phyloP scores from a whole-genome alignment of 352 stramenopile genomes.

The Blastocystis sp. region DNA sequence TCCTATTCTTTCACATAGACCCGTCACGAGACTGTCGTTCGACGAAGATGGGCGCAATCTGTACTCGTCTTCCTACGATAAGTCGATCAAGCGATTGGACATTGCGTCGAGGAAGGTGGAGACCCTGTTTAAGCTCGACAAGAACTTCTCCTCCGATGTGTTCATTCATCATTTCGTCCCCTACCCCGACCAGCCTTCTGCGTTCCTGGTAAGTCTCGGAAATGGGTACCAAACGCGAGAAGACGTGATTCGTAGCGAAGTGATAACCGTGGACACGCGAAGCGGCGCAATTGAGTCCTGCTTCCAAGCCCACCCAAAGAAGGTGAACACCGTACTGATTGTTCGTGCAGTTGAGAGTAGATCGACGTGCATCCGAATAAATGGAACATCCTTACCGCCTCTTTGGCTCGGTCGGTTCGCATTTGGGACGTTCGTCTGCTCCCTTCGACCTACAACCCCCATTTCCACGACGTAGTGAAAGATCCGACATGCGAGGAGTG shows the following conservation, averaged over 20 bases:
- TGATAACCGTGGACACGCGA: conserved; percentile 16
- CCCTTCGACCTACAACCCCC: background rate
- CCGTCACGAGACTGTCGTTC: conserved; percentile 27
- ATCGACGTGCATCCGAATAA: conserved; percentile 22
- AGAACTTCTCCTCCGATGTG: conserved; percentile 11
- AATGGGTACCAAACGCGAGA: background rate
- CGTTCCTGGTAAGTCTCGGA: conserved; percentile 42
- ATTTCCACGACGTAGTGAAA: conserved; percentile 19
- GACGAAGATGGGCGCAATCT: conserved; percentile 7
- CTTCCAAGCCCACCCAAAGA: conserved; percentile 66
- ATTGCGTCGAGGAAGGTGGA: conserved; percentile 33
- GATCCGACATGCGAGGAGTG: conserved; percentile 12
- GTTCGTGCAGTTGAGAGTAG: background rate
- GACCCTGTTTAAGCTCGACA: conserved; percentile 32
- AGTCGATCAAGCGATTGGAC: conserved; percentile 45
- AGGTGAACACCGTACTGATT: conserved; percentile 40
- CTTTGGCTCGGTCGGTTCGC: conserved; percentile 35
- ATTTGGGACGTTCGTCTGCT: conserved; percentile 46
- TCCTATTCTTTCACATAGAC: background rate
- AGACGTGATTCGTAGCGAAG: background rate
- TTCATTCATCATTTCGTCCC: conserved; percentile 62
- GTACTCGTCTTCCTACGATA: conserved; percentile 65
- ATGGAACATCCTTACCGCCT: conserved; percentile 17
- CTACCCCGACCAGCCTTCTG: background rate
- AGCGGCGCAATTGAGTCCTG: conserved; percentile 32